Conservation (phyloP, 2,329 filamentous ascomycete species). For the Nectriaceae sp. region DNA sequence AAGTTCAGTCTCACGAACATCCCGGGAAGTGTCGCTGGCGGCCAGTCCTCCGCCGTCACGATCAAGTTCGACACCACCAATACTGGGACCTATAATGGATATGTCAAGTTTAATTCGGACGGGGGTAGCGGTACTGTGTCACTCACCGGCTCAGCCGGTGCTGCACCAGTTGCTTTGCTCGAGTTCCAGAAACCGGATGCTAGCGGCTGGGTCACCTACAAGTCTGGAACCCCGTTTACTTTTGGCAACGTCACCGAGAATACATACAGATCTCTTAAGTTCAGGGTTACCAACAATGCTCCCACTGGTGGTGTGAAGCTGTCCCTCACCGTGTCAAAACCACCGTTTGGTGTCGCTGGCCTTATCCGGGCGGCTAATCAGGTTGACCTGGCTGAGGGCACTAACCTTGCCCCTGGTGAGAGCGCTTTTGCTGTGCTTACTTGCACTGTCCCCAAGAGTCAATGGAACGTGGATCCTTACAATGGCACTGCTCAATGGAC, state of each 20-base stretch:
- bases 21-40: slow-evolving; percentile 45
- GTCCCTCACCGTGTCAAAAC: slow-evolving; percentile 61
- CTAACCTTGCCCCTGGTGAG: slow-evolving; percentile 48
- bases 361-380: slow-evolving; percentile 57
- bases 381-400: slow-evolving; percentile 60
- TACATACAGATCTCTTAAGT: slow-evolving; percentile 45
- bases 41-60: slow-evolving; percentile 39
- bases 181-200: slow-evolving; percentile 58
- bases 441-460: slow-evolving; percentile 57
- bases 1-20: slow-evolving; percentile 51
- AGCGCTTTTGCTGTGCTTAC: slow-evolving; percentile 54
- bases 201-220: slow-evolving; percentile 50
- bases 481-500: slow-evolving; percentile 53
- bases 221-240: slow-evolving; percentile 45
- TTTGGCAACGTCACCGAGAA: slow-evolving; percentile 60
- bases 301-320: slow-evolving; percentile 46
- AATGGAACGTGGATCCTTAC: slow-evolving; percentile 57
- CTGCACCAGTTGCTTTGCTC: slow-evolving; percentile 49
- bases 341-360: slow-evolving; percentile 56
- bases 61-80: slow-evolving; percentile 49
- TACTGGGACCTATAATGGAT: slow-evolving; percentile 51
- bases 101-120: slow-evolving; percentile 47
- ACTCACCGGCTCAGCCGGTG: slow-evolving; percentile 51
- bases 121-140: slow-evolving; percentile 52
- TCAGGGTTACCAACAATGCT: slow-evolving; percentile 57